phyloP scores from a whole-genome alignment of 345 rosid genomes.

The Raphanus raphanistrum region DNA sequence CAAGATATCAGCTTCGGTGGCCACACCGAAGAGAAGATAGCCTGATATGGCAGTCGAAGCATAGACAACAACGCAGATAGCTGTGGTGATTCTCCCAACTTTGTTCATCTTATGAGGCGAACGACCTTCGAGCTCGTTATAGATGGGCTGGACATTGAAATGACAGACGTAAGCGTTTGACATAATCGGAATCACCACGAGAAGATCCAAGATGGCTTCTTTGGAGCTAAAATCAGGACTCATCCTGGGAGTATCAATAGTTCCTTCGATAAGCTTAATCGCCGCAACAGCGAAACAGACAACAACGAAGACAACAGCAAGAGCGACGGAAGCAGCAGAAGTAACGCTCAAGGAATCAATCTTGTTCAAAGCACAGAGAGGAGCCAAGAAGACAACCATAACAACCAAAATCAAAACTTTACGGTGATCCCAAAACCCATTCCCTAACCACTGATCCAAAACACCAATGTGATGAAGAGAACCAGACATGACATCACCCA shows the following conservation, averaged over 20 bases:
- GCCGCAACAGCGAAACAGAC: slow-evolving; percentile 73
- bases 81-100: slow-evolving; percentile 81
- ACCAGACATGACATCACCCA: slow-evolving; percentile 97
- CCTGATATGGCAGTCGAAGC: slow-evolving; percentile 78
- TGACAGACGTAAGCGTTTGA: slow-evolving; percentile 90
- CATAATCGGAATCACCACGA: slow-evolving; percentile 94
- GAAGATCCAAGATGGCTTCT: slow-evolving; percentile 72
- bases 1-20: slow-evolving; percentile 77
- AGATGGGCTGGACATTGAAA: slow-evolving; percentile 91
- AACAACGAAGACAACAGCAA: slow-evolving; percentile 81
- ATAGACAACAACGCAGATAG: slow-evolving; percentile 67
- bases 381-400: slow-evolving; percentile 73
- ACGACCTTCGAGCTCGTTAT: slow-evolving; percentile 79
- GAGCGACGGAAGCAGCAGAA: slow-evolving; percentile 93
- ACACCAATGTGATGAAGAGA: slow-evolving; percentile 78
- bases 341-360: slow-evolving; percentile 85
- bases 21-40: slow-evolving; percentile 78
- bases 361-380: slow-evolving; percentile 77
- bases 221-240: slow-evolving; percentile 73
- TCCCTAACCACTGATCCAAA: slow-evolving; percentile 91
- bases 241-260: slow-evolving; percentile 71
- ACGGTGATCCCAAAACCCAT: slow-evolving; percentile 96
- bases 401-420: slow-evolving; percentile 65
- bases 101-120: slow-evolving; percentile 80
- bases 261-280: slow-evolving; percentile 80